These are phyloP conservation scores for Maudiozyma humilis DNA, from an alignment of 1,139 yeast species.

Conservation along the genomic window DNA sequence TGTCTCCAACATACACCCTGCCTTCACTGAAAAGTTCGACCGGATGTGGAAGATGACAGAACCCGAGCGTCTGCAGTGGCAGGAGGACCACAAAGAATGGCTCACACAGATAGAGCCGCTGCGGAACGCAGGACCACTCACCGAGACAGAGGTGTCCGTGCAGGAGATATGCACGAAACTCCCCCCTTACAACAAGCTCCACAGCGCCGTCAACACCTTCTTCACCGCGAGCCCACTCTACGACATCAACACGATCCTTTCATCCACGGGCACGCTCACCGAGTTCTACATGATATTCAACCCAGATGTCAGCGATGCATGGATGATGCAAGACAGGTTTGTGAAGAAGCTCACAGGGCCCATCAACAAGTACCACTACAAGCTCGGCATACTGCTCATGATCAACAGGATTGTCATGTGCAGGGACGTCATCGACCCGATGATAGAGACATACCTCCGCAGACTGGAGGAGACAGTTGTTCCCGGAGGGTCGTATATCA, in stretches of 20 bases:
- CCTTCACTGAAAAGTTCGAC: constrained; percentile 1
- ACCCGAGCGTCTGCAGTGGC: constrained; percentile 1
- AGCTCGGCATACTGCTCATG: constrained; percentile 21
- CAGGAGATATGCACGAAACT: not conserved
- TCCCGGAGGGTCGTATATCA: constrained; percentile 20
- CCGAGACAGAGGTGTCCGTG: not conserved
- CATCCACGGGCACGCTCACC: not conserved
- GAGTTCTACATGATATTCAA: not conserved
- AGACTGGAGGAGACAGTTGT: constrained; percentile 18
- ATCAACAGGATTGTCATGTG: constrained; percentile 17
- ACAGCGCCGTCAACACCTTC: not conserved
- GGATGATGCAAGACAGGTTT: constrained; percentile 1
- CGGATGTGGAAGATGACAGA: constrained; percentile 1
- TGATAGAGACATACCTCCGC: constrained; percentile 14
- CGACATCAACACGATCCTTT: constrained; percentile 1
- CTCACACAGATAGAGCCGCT: not conserved
- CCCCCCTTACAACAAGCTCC: not conserved
- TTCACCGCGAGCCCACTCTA: not conserved
- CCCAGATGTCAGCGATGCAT: not conserved
- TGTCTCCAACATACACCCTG: not conserved
- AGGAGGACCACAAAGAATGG: not conserved
- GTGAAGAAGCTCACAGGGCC: not conserved
- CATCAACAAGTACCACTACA: constrained; percentile 10
- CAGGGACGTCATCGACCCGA: constrained; percentile 14
- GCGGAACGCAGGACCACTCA: not conserved